These are phyloP conservation scores for Rhizopogon salebrosus DNA, from an alignment of 768 basidiomycete species.

Conservation along the genomic window DNA sequence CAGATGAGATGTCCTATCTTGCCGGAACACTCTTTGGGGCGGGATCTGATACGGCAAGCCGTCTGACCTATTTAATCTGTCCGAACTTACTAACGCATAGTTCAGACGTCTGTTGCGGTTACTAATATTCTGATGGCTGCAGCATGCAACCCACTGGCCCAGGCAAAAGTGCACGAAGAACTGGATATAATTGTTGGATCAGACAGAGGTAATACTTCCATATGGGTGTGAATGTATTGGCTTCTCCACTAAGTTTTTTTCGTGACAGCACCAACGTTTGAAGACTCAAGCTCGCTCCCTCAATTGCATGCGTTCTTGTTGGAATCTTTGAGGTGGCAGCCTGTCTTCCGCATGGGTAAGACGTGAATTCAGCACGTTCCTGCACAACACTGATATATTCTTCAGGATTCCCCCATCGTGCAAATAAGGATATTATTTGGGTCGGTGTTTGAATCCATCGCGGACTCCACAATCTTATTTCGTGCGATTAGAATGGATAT, in stretches of 20 bases:
- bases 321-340: conserved; percentile 29
- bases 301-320: conserved; percentile 26
- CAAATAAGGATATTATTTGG: conserved; percentile 57
- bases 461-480: conserved; percentile 16
- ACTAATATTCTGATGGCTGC: conserved; percentile 46
- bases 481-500: conserved; percentile 16
- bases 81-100: neutral
- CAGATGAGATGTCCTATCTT: conserved; percentile 49
- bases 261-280: conserved; percentile 26
- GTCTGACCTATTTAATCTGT: neutral
- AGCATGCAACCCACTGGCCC: conserved; percentile 43
- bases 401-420: conserved; percentile 52
- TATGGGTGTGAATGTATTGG: neutral
- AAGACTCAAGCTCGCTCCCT: conserved; percentile 22
- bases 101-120: conserved; percentile 42
- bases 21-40: conserved; percentile 57
- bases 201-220: conserved; percentile 10
- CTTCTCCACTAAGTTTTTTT: neutral
- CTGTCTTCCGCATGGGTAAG: conserved; percentile 17
- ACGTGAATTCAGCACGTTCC: neutral
- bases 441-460: neutral
- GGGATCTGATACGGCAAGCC: conserved; percentile 43
- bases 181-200: conserved; percentile 42
- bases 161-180: conserved; percentile 41
- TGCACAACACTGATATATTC: conserved; percentile 9